These are phyloP conservation scores for Podospora pseudopauciseta DNA, from an alignment of 495 filamentous ascomycete species.

Conservation along the genomic window DNA sequence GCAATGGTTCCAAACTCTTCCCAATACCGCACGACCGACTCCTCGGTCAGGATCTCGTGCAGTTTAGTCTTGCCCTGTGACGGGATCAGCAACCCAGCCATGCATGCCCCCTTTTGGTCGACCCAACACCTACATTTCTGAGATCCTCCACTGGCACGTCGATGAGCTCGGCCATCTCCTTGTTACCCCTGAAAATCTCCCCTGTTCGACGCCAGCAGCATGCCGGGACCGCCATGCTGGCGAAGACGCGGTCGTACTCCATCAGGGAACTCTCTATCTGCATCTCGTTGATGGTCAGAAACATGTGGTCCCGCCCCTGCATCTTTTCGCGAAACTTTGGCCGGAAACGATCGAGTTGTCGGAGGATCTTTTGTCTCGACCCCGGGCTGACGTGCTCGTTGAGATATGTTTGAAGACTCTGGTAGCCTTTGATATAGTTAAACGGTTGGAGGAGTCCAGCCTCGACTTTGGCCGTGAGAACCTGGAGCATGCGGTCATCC, in stretches of 20 bases:
- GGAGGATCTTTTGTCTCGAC: conserved; percentile 81
- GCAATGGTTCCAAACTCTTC: conserved; percentile 99
- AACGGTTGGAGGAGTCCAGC: conserved; percentile 92
- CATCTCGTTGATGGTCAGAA: conserved; percentile 93
- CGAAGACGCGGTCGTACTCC: conserved; percentile 98
- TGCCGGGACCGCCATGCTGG: conserved; percentile 96
- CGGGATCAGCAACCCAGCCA: background rate
- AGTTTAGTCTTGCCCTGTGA: conserved; percentile 85
- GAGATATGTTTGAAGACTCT: conserved; percentile 83
- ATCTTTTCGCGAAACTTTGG: conserved; percentile 96
- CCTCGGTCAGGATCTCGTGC: conserved; percentile 92
- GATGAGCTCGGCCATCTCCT: conserved; percentile 97
- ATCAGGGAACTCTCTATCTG: conserved; percentile 95
- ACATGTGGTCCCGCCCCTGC: conserved; percentile 83
- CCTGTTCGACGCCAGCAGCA: conserved; percentile 97
- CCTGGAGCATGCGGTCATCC: conserved; percentile 91
- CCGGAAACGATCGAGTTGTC: conserved; percentile 86
- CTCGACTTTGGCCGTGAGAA: conserved; percentile 91
- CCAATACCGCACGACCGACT: conserved; percentile 95
- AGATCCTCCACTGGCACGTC: conserved; percentile 87
- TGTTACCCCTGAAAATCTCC: conserved; percentile 96
- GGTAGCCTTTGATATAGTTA: conserved; percentile 96
- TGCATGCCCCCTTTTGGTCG: background rate
- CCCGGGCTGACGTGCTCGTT: conserved; percentile 73
- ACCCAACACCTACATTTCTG: conserved; percentile 67